Evolutionary conservation across 805 yeast species (phyloP), one percentile per base, ranked within the genome.

Genomic region (Candida tammaniensis): DNA sequence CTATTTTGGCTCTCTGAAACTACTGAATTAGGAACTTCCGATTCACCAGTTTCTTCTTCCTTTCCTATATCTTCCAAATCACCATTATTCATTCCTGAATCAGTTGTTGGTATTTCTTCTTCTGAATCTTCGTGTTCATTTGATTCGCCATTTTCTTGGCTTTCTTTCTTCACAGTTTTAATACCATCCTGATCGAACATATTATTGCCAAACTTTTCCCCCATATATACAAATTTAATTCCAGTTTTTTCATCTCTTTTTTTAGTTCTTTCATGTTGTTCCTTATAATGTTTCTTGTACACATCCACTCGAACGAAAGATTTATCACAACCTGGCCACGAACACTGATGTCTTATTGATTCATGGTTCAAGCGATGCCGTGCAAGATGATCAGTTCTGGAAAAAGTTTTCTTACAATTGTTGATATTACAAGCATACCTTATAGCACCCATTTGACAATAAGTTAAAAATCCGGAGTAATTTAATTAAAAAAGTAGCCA

Each of bases 291-390:
- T 31, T 38, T 43, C 23, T 32, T 29, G 16, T 27, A 40, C 11
- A 43, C 47, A 31, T 43, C 47, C 13, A 17, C 15, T 23, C 47
- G 28, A 2, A 39, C 40, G 25, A 43, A 43, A 5, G 38, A 21
- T 32, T 43, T 43, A 10, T 36, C 44, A 34, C 47, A 43, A 17
- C 16, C 17, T 8, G 47, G 47, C 38, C 38, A 34, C 6, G 31
- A 9, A 23, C 47, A 43, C 20, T 22, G 27, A 20, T 31, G 31
- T 12, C 31, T 27, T 2, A 26, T 15, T 8, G 18, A 22, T 3
- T 27, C 35, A 14, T 43, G 47, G 17, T 43, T 43, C 21, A 40
- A 31, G 13, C 28, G 21, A 18, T 43, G 47, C 14, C 47, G 28
- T 5, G 38, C 36, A 2, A 43, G 31, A 23, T 43, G 47, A 21